Conservation (phyloP, 2,329 filamentous ascomycete genomes). For the Phaeosphaeriaceae sp. region DNA sequence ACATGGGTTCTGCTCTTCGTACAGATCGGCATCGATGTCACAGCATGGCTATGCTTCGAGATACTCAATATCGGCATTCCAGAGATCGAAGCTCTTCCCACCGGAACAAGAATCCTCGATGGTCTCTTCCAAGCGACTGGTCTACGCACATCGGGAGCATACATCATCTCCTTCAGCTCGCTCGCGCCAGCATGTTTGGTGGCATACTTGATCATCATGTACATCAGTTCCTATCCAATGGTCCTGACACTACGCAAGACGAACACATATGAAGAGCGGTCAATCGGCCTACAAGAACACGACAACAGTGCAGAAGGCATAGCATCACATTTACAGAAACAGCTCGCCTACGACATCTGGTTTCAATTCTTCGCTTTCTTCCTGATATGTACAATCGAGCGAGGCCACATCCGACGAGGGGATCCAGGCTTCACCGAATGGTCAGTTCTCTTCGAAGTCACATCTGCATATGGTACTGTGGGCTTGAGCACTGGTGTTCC, state of each 20-base stretch:
- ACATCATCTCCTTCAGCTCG: conserved; percentile 67
- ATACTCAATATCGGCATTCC: conserved; percentile 70
- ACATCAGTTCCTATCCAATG: conserved; percentile 70
- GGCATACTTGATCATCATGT: conserved; percentile 71
- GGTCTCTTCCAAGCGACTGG: conserved; percentile 70
- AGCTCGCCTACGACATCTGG: conserved; percentile 74
- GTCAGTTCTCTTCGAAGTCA: conserved; percentile 62
- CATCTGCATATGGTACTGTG: conserved; percentile 68
- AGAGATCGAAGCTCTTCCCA: conserved; percentile 60
- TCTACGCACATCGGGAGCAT: conserved; percentile 72
- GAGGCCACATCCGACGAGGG: conserved; percentile 58
- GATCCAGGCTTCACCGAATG: conserved; percentile 40
- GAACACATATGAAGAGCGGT: conserved; percentile 76
- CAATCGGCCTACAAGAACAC: conserved; percentile 64
- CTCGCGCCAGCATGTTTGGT: conserved; percentile 66
- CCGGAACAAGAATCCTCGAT: conserved; percentile 65
- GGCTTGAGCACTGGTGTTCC: conserved; percentile 67
- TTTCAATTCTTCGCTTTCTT: conserved; percentile 69
- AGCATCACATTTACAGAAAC: conserved; percentile 64
- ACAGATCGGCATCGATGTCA: conserved; percentile 66
- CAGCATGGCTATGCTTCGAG: conserved; percentile 73
- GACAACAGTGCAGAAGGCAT: conserved; percentile 24
- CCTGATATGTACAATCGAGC: conserved; percentile 68
- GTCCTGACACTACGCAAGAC: conserved; percentile 72
- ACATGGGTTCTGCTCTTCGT: conserved; percentile 73